Evolutionary conservation across 306 rosid genomes (phyloP).

Genomic region (barrel medic (Medicago truncatula)): MtrunA17r5.0-ANR NC_053045.1:43140501-43141000

Average conservation of each 20-base stretch:
- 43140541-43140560: not conserved
- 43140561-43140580: slow-evolving; percentile 35
- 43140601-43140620: slow-evolving; percentile 17
- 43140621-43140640: not conserved
- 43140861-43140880: slow-evolving; percentile 26
- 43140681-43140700: too few species aligned
- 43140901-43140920: slow-evolving; percentile 46
- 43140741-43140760: not conserved
- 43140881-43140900: not conserved
- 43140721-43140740: not conserved
- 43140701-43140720: too few species aligned
- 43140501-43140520: not conserved
- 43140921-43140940: slow-evolving; percentile 36
- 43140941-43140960: slow-evolving; percentile 47
- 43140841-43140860: slow-evolving; percentile 29
- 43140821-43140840: slow-evolving; percentile 42
- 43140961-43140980: slow-evolving; percentile 44
- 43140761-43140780: not conserved
- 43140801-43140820: slow-evolving; percentile 40
- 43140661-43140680: too few species aligned
- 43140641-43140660: too few species aligned
- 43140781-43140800: slow-evolving; percentile 19
- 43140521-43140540: not conserved
- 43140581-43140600: slow-evolving; percentile 24
- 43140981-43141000: slow-evolving; percentile 36